These are phyloP conservation scores for Aspergillus saccharolyticus DNA, from an alignment of 495 filamentous ascomycete species.

Conservation along the genomic window DNA sequence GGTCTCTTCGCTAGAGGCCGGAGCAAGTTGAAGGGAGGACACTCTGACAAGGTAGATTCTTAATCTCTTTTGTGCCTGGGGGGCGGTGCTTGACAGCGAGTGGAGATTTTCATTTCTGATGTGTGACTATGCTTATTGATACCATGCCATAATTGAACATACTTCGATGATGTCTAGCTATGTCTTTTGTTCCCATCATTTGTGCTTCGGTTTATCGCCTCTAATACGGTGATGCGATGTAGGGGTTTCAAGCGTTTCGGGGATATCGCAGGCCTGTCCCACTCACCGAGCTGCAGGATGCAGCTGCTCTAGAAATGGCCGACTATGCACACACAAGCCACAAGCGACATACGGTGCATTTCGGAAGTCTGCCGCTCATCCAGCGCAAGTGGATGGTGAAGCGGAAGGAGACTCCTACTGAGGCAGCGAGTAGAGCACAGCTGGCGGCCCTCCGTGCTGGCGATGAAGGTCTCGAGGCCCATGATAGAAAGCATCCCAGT, in stretches of 20 bases:
- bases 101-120: conserved; percentile 7
- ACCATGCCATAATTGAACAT: conserved; percentile 37
- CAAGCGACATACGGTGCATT: conserved; percentile 3
- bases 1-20: conserved; percentile 82
- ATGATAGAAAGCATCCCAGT: no score
- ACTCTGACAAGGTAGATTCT: conserved; percentile 73
- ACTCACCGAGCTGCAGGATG: conserved; percentile 16
- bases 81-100: not conserved
- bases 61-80: conserved; percentile 41
- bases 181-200: conserved; percentile 18
- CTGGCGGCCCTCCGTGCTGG: not conserved
- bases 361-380: conserved; percentile 5
- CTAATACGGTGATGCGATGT: conserved; percentile 40
- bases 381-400: conserved; percentile 3
- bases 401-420: conserved; percentile 1
- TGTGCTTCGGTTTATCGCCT: conserved; percentile 21
- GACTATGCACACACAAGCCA: not conserved
- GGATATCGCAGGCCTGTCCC: conserved; percentile 17
- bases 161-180: conserved; percentile 24
- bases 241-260: conserved; percentile 37
- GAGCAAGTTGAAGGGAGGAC: conserved; percentile 67
- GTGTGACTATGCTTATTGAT: conserved; percentile 10
- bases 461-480: not conserved
- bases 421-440: not conserved
- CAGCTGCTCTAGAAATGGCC: conserved; percentile 12